These are phyloP conservation scores for Bipolaris bicolor DNA, from an alignment of 2,329 filamentous ascomycete genomes.

Conservation along the genomic window DNA sequence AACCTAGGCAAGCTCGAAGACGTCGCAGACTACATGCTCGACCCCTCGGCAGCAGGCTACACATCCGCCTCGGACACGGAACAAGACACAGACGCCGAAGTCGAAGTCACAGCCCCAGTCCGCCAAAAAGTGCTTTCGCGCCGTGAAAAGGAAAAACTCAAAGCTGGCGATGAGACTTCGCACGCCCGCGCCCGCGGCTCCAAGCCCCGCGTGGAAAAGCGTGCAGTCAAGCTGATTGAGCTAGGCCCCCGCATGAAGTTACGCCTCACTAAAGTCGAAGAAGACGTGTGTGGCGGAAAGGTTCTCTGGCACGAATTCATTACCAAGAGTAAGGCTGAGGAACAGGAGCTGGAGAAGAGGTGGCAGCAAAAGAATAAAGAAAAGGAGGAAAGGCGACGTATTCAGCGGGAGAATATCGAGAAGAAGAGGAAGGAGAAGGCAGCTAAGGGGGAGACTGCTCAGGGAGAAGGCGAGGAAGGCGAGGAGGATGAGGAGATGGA, in stretches of 20 bases:
- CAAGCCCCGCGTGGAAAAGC: conserved; percentile 71
- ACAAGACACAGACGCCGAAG: conserved; percentile 90
- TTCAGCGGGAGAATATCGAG: conserved; percentile 90
- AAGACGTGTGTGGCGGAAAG: conserved; percentile 86
- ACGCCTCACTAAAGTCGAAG: conserved; percentile 92
- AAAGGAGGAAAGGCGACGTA: conserved; percentile 79
- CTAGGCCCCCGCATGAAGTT: conserved; percentile 88
- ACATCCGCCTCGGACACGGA: conserved; percentile 93
- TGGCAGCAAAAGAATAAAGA: conserved; percentile 81
- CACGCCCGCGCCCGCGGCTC: conserved; percentile 44
- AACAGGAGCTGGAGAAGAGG: conserved; percentile 77
- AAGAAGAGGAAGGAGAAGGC: conserved; percentile 72
- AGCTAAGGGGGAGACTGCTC: conserved; percentile 42
- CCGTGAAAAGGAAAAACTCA: conserved; percentile 54
- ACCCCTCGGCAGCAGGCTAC: conserved; percentile 78
- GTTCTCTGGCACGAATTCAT: conserved; percentile 98
- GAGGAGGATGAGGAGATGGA: conserved; percentile 58
- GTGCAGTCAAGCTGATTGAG: conserved; percentile 90
- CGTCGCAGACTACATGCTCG: conserved; percentile 92
- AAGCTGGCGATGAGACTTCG: conserved; percentile 49
- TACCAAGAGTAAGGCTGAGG: conserved; percentile 79
- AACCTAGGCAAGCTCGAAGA: conserved; percentile 91
- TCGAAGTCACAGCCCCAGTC: conserved; percentile 73
- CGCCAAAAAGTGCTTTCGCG: conserved; percentile 67
- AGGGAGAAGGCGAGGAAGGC: conserved; percentile 56